phyloP scores from a whole-genome alignment of 225 moss, liverwort and hornwort genomes.

The Marchantia paleacea region DNA sequence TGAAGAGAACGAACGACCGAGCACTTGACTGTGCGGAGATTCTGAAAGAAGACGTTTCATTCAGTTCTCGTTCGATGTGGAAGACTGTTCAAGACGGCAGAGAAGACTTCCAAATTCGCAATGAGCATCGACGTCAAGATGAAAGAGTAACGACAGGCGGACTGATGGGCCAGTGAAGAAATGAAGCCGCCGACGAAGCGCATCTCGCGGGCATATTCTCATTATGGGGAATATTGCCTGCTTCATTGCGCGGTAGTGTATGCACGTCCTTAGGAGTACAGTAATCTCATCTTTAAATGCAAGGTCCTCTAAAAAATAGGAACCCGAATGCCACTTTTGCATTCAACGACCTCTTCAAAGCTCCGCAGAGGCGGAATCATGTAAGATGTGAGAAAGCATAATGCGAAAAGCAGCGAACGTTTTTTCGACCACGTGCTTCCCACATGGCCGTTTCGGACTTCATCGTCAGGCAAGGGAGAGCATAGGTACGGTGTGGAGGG shows the following conservation, averaged over 20 bases:
- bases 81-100: not conserved
- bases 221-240: not conserved
- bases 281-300: not conserved
- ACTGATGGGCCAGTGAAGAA: not conserved
- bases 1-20: not conserved
- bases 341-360: not conserved
- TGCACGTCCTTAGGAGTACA: not conserved
- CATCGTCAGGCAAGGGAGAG: no score
- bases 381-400: not conserved
- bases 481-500: no score
- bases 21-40: not conserved
- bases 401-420: not conserved
- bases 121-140: not conserved
- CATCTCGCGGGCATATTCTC: not conserved
- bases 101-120: not conserved
- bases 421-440: not conserved
- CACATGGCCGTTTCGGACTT: not conserved
- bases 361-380: not conserved
- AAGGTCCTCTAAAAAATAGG: not conserved
- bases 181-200: no score
- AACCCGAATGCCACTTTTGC: no score
- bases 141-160: not conserved
- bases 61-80: not conserved
- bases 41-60: not conserved
- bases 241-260: not conserved